Evolutionary conservation across 1,284 basidiomycete species (phyloP).

Genomic region (Cystodermella granulosa): DNA sequence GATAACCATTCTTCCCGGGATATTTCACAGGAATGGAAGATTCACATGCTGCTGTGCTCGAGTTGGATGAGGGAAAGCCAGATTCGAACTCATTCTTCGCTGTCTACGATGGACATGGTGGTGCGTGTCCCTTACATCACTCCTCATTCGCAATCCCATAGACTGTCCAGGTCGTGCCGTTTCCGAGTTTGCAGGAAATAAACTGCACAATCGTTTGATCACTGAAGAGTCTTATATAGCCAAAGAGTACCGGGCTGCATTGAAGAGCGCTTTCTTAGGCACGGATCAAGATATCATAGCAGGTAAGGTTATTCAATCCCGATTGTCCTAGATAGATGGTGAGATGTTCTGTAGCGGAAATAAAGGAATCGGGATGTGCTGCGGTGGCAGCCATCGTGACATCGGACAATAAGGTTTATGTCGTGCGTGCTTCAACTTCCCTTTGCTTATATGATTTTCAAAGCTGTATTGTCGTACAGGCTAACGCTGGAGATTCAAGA

Average conservation of each 20-base stretch:
- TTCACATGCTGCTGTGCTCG: slow-evolving; percentile 81
- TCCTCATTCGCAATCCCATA: slow-evolving; percentile 11
- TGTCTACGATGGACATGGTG: slow-evolving; percentile 98
- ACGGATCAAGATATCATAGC: slow-evolving; percentile 92
- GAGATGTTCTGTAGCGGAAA: slow-evolving; percentile 77
- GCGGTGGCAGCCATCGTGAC: slow-evolving; percentile 88
- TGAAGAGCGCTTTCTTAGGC: slow-evolving; percentile 87
- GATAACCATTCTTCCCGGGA: too few relatives aligned
- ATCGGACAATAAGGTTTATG: slow-evolving; percentile 71
- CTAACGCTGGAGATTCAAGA: slow-evolving; percentile 96
- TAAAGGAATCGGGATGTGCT: slow-evolving; percentile 95
- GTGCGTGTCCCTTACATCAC: slow-evolving; percentile 44
- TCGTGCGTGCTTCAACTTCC: slow-evolving; percentile 48
- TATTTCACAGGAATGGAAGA: slow-evolving; percentile 93
- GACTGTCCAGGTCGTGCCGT: slow-evolving; percentile 69
- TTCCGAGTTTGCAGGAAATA: slow-evolving; percentile 86
- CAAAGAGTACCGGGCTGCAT: slow-evolving; percentile 67
- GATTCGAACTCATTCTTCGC: slow-evolving; percentile 82
- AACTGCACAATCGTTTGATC: slow-evolving; percentile 79
- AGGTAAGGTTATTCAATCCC: slow-evolving; percentile 46
- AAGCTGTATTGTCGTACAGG: slow-evolving; percentile 48
- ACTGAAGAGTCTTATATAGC: slow-evolving; percentile 69
- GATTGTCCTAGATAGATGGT: slow-evolving; percentile 10
- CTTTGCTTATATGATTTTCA: too few relatives aligned
- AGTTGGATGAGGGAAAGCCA: slow-evolving; percentile 51